These are phyloP conservation scores for Cyanodermella asteris DNA, from an alignment of 2,329 filamentous ascomycete genomes.

Conservation along the genomic window DNA sequence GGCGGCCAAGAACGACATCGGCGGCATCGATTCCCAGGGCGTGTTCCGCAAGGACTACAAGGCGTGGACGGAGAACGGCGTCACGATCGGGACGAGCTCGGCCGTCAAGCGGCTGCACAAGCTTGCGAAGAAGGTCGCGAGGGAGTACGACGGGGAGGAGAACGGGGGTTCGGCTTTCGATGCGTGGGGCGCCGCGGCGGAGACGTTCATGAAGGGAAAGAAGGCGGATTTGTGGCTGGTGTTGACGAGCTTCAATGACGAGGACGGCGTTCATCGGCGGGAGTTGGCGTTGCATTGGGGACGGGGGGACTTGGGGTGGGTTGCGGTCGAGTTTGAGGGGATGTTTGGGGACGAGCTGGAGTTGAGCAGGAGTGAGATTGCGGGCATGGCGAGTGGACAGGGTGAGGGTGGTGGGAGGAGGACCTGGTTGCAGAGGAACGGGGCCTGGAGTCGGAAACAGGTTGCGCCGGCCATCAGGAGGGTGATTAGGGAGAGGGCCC, in stretches of 20 bases:
- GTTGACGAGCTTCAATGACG: constrained; percentile 34
- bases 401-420: constrained; percentile 18
- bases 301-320: constrained; percentile 11
- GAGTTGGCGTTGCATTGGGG: constrained; percentile 29
- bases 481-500: constrained; percentile 12
- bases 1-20: constrained; percentile 33
- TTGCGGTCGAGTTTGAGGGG: constrained; percentile 6
- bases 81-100: constrained; percentile 34
- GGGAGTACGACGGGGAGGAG: constrained; percentile 8
- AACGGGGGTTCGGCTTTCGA: no score
- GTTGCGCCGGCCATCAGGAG: constrained; percentile 37
- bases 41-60: constrained; percentile 43
- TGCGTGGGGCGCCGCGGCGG: constrained; percentile 20
- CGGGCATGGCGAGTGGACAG: not conserved
- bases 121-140: constrained; percentile 25
- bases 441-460: constrained; percentile 39
- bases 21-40: constrained; percentile 29
- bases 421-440: constrained; percentile 34
- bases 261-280: constrained; percentile 24
- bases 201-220: constrained; percentile 22
- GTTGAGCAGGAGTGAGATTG: constrained; percentile 3
- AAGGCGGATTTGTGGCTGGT: constrained; percentile 31
- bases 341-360: constrained; percentile 5
- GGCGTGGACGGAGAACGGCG: constrained; percentile 28
- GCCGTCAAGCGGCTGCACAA: constrained; percentile 34